Conservation (phyloP, 2,329 filamentous ascomycete species). For the Colletotrichum scovillei region DNA sequence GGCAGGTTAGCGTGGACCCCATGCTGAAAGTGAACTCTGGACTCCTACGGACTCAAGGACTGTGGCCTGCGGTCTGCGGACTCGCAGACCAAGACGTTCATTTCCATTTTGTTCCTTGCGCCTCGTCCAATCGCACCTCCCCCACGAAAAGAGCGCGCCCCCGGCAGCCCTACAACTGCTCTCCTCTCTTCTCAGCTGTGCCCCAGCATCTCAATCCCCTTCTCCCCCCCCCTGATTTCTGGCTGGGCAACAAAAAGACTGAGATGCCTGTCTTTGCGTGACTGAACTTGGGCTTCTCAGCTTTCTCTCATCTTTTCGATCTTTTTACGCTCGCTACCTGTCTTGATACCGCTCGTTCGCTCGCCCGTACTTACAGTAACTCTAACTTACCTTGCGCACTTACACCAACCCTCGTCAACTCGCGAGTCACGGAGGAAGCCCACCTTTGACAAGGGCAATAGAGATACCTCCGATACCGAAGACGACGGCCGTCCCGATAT, state of each 20-base stretch:
- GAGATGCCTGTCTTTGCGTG: conserved; percentile 14
- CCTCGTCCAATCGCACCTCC: conserved; percentile 14
- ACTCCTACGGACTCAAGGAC: not conserved
- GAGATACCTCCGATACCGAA: not conserved
- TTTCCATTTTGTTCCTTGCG: conserved; percentile 11
- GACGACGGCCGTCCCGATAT: conserved; percentile 18
- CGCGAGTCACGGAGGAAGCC: conserved; percentile 1
- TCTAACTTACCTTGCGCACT: not conserved
- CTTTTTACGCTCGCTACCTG: not conserved
- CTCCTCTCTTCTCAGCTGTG: conserved; percentile 25
- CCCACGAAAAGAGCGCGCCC: conserved; percentile 10
- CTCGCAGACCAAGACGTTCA: not conserved
- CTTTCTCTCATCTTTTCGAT: not conserved
- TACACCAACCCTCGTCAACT: not conserved
- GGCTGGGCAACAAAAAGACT: conserved; percentile 9
- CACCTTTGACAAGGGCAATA: not conserved
- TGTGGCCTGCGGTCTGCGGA: not conserved
- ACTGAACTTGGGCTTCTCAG: not conserved
- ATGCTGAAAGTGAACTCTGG: not conserved
- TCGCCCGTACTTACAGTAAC: not conserved
- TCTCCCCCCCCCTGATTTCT: conserved; percentile 6
- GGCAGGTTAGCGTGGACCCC: conserved; percentile 2
- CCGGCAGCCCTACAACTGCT: conserved; percentile 28
- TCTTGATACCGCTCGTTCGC: not conserved
- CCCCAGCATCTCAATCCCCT: conserved; percentile 14